Conservation (phyloP, 495 filamentous ascomycete genomes). For the Neurospora sp. region DNA sequence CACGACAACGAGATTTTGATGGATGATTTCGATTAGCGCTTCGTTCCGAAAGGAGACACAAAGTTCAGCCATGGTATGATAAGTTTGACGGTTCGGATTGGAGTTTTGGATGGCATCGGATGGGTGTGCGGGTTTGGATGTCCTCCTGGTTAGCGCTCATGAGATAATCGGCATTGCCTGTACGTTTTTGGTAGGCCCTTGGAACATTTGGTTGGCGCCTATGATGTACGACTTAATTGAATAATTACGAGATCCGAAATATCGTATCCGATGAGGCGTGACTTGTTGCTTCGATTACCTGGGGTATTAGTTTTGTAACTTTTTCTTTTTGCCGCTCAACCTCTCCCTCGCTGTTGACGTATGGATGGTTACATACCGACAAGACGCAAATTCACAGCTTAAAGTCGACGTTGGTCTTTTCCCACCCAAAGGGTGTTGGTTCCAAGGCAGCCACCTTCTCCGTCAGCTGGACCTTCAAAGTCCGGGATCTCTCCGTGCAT, state of each 20-base stretch:
- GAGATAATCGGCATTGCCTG: not conserved
- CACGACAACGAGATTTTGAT: not conserved
- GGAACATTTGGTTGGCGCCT: not conserved
- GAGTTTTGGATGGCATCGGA: not conserved
- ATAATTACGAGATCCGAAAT: not conserved
- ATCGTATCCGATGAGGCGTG: not conserved
- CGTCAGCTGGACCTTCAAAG: constrained; percentile 58
- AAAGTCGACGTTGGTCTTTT: constrained; percentile 64
- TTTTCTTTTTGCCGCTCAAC: not conserved
- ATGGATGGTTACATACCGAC: not conserved
- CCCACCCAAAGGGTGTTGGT: constrained; percentile 44
- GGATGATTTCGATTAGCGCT: not conserved
- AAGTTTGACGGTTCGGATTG: not conserved
- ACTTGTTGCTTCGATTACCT: not conserved
- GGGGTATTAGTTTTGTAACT: not conserved
- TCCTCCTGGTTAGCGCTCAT: not conserved
- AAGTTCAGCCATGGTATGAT: not conserved
- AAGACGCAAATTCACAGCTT: constrained; percentile 47
- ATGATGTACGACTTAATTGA: not conserved
- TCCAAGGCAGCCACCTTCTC: constrained; percentile 52
- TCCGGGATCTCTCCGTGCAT: constrained; percentile 63
- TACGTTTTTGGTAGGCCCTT: not conserved
- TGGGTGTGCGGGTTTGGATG: not conserved
- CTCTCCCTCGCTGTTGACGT: not conserved
- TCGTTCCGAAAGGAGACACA: no score